Conservation (phyloP, 768 basidiomycete genomes). For the Lepiota subincarnata region DNA sequence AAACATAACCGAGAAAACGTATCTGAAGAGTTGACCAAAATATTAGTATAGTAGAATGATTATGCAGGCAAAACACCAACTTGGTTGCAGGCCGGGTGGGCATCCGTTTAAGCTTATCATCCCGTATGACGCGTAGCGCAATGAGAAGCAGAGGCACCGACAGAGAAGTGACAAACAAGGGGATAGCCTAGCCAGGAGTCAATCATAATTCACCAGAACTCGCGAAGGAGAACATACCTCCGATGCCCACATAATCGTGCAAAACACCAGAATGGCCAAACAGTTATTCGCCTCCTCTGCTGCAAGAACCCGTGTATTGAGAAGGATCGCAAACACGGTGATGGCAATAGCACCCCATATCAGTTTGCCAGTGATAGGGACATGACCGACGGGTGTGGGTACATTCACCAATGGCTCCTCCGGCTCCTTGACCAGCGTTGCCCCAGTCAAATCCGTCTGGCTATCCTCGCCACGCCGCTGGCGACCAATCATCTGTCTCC, state of each 20-base stretch:
- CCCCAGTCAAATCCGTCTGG: slow-evolving; percentile 35
- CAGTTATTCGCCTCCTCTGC: slow-evolving; percentile 79
- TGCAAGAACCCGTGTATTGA: slow-evolving; percentile 59
- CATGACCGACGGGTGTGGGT: slow-evolving; percentile 59
- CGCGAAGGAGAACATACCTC: slow-evolving; percentile 54
- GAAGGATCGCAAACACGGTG: slow-evolving; percentile 51
- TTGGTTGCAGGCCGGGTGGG: slow-evolving; percentile 72
- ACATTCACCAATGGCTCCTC: slow-evolving; percentile 49
- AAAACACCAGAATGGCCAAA: slow-evolving; percentile 84
- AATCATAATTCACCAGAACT: neutral
- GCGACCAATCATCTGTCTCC: slow-evolving; percentile 90
- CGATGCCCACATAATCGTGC: slow-evolving; percentile 93
- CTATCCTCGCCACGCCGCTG: slow-evolving; percentile 65
- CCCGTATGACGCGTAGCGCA: slow-evolving; percentile 73
- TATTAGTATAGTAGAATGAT: neutral
- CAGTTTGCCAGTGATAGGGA: slow-evolving; percentile 63
- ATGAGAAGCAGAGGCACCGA: slow-evolving; percentile 86
- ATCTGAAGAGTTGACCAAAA: slow-evolving; percentile 40
- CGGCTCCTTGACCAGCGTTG: slow-evolving; percentile 39
- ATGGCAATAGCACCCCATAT: slow-evolving; percentile 57
- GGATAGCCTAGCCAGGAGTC: slow-evolving; percentile 70
- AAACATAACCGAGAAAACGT: slow-evolving; percentile 93
- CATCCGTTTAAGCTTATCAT: slow-evolving; percentile 50
- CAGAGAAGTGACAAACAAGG: slow-evolving; percentile 94
- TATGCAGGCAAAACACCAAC: slow-evolving; percentile 38